Percentiles rank a stretch among this genome's conserved stretches.
These are phyloP conservation scores for Lactuca saligna DNA, from an alignment of 129 eudicot genomes.

Conservation along the genomic window DNA sequence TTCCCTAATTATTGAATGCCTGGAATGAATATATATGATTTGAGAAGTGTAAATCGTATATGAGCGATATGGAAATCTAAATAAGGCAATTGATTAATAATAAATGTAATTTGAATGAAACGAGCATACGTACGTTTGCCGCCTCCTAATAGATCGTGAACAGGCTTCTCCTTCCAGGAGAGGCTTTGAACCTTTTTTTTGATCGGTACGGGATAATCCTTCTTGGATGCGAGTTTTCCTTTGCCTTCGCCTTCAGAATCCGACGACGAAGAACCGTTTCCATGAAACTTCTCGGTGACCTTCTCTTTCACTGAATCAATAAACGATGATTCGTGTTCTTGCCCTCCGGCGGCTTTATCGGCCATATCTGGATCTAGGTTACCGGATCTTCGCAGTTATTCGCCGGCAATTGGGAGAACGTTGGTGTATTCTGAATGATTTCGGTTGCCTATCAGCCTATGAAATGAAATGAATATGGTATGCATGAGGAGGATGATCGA, in stretches of 20 bases:
- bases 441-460: too few relatives aligned
- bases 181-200: conserved; percentile 48
- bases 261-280: conserved; percentile 48
- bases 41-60: not conserved
- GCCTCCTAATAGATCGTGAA: conserved; percentile 59
- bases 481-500: conserved; percentile 26
- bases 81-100: not conserved
- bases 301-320: conserved; percentile 61
- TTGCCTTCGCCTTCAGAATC: conserved; percentile 50
- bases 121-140: conserved; percentile 40
- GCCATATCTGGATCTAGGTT: conserved; percentile 44
- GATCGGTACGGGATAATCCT: conserved; percentile 32
- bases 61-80: not conserved
- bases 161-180: conserved; percentile 61
- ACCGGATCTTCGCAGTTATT: conserved; percentile 14
- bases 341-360: conserved; percentile 54
- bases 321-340: conserved; percentile 23
- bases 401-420: conserved; percentile 22
- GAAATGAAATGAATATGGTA: conserved; percentile 25
- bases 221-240: not conserved
- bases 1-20: not conserved
- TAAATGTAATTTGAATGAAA: not conserved
- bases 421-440: conserved; percentile 17
- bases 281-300: conserved; percentile 61
- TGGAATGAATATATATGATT: not conserved